These are phyloP conservation scores for Choricystis sp. DNA, from an alignment of 139 green algal genomes.

Conservation along the genomic window DNA sequence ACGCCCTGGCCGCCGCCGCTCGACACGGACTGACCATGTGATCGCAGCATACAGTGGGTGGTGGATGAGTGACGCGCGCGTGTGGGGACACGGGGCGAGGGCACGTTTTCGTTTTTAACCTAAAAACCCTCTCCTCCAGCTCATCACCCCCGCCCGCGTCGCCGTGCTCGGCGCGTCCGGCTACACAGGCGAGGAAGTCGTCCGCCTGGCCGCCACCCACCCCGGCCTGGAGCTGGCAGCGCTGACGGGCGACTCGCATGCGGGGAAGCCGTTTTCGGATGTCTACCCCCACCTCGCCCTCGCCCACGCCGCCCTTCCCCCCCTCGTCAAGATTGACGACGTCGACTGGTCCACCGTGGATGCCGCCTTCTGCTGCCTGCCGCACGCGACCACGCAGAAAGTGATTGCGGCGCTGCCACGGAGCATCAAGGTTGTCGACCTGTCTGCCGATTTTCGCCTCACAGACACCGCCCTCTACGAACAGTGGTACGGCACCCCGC, in stretches of 20 bases:
- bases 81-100: no score
- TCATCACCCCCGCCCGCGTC: slow-evolving; percentile 13
- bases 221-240: slow-evolving; percentile 59
- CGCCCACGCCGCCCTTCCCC: slow-evolving; percentile 37
- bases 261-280: slow-evolving; percentile 74
- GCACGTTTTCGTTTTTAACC: no score
- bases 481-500: slow-evolving; percentile 87
- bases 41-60: no score
- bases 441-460: slow-evolving; percentile 92
- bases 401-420: slow-evolving; percentile 62
- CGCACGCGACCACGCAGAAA: slow-evolving; percentile 89
- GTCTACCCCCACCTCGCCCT: slow-evolving; percentile 79
- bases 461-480: slow-evolving; percentile 62
- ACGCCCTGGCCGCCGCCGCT: no score
- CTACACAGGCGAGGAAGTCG: slow-evolving; percentile 89
- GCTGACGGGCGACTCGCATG: slow-evolving; percentile 81
- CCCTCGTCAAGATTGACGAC: slow-evolving; percentile 75
- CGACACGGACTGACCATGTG: no score
- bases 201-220: slow-evolving; percentile 64
- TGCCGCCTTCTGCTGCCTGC: slow-evolving; percentile 94
- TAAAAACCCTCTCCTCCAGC: neutral
- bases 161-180: slow-evolving; percentile 87
- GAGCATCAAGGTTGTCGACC: slow-evolving; percentile 84
- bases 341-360: slow-evolving; percentile 71
- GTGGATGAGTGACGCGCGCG: no score